Evolutionary conservation across 108 stramenopile species (phyloP).

Genomic region (Cyclotella baltica): DNA sequence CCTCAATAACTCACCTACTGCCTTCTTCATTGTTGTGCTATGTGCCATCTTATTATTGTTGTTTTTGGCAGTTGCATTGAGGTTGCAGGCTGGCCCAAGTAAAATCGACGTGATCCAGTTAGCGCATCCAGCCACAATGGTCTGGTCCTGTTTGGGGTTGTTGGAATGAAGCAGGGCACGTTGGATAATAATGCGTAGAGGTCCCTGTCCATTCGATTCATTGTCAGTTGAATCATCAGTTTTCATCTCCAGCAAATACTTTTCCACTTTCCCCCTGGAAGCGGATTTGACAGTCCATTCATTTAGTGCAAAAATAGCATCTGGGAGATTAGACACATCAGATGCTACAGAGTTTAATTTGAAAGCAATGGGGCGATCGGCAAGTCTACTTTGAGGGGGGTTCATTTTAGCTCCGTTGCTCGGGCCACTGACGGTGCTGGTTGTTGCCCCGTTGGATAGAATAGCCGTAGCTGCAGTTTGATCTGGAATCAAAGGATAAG

Average conservation of each 20-base stretch:
- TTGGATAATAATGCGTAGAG: constrained; percentile 18
- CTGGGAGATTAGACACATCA: constrained; percentile 6
- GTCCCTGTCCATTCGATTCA: neutral
- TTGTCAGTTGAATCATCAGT: neutral
- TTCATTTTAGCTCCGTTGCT: neutral
- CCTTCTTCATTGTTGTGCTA: constrained; percentile 23
- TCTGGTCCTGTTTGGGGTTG: neutral
- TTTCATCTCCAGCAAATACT: constrained; percentile 15
- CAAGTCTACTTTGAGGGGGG: neutral
- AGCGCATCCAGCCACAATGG: constrained; percentile 24
- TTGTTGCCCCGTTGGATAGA: neutral
- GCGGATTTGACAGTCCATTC: constrained; percentile 23
- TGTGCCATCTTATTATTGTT: constrained; percentile 6
- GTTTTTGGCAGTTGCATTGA: neutral
- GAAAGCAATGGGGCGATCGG: neutral
- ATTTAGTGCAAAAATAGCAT: constrained; percentile 26
- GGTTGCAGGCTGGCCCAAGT: constrained; percentile 11
- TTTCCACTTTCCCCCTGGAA: neutral
- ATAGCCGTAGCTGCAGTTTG: neutral
- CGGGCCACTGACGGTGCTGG: neutral
- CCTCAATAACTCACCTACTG: constrained; percentile 19
- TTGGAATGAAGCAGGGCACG: constrained; percentile 11
- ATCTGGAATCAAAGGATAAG: no score
- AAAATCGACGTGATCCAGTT: constrained; percentile 18
- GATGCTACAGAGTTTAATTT: constrained; percentile 8